phyloP scores from a whole-genome alignment of 2,329 filamentous ascomycete genomes.

The Herpomyces periplanetae region DNA sequence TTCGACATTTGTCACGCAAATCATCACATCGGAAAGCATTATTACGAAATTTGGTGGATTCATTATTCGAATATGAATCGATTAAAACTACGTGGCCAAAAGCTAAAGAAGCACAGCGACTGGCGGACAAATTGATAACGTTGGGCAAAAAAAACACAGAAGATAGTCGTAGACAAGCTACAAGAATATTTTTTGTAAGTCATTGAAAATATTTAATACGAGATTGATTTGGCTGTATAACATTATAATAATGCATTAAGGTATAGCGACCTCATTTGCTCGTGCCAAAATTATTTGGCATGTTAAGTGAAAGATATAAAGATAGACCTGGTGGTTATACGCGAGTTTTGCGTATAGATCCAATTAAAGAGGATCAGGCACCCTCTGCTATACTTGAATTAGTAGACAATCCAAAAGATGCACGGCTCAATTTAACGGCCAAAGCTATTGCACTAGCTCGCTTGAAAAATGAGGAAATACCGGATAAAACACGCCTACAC shows the following conservation, averaged over 20 bases:
- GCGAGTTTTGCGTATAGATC: slow-evolving; percentile 62
- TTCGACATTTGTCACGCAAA: slow-evolving; percentile 47
- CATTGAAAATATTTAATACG: neutral
- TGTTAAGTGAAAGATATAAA: slow-evolving; percentile 37
- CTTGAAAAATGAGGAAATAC: slow-evolving; percentile 16
- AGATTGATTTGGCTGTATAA: neutral
- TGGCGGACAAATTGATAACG: slow-evolving; percentile 80
- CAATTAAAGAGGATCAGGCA: slow-evolving; percentile 52
- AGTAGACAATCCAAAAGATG: slow-evolving; percentile 69
- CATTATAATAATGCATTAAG: slow-evolving; percentile 1
- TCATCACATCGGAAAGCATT: slow-evolving; percentile 67
- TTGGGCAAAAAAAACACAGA: slow-evolving; percentile 72
- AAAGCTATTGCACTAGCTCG: slow-evolving; percentile 39
- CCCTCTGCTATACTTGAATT: slow-evolving; percentile 67
- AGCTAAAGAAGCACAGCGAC: slow-evolving; percentile 72
- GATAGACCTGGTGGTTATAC: slow-evolving; percentile 65
- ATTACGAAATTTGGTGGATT: slow-evolving; percentile 76
- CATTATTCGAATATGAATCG: slow-evolving; percentile 62
- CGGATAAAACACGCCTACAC: slow-evolving; percentile 34
- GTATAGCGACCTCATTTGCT: slow-evolving; percentile 22
- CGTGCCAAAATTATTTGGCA: slow-evolving; percentile 55
- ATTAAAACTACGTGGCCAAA: slow-evolving; percentile 87
- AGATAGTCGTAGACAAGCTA: slow-evolving; percentile 30
- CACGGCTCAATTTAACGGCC: slow-evolving; percentile 76
- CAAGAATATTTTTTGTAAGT: slow-evolving; percentile 48